Percentiles rank a stretch among this genome's conserved stretches.
These are phyloP conservation scores for Blastobotrys chiropterorum DNA, from an alignment of 805 yeast species.

Conservation along the genomic window DNA sequence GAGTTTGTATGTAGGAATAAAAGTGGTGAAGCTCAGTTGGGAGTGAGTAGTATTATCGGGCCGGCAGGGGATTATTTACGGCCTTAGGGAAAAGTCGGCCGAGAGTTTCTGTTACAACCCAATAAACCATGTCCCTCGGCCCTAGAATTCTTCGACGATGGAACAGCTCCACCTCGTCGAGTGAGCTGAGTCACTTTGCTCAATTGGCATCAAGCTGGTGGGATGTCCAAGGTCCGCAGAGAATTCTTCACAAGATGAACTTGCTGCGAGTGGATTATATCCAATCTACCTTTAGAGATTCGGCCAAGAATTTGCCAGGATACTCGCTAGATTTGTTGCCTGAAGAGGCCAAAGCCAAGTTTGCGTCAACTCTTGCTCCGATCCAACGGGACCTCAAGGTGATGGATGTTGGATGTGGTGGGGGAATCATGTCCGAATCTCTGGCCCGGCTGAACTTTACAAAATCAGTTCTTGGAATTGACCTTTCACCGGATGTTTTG, in stretches of 20 bases:
- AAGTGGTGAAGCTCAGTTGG: neutral
- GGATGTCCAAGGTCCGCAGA: conserved; percentile 89
- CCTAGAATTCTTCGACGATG: neutral
- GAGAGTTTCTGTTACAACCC: no score
- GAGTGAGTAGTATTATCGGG: no score
- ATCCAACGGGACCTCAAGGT: conserved; percentile 36
- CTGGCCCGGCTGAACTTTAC: conserved; percentile 67
- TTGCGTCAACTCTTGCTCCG: no score
- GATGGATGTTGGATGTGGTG: conserved; percentile 96
- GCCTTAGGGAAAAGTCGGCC: neutral
- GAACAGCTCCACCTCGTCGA: conserved; percentile 26
- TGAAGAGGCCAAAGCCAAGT: conserved; percentile 16
- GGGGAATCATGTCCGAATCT: conserved; percentile 88
- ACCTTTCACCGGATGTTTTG: conserved; percentile 76
- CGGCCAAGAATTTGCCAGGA: conserved; percentile 58
- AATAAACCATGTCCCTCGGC: neutral
- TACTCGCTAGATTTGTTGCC: conserved; percentile 68
- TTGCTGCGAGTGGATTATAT: conserved; percentile 83
- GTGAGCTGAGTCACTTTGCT: conserved; percentile 77
- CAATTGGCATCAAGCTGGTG: conserved; percentile 95
- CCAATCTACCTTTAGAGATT: conserved; percentile 50
- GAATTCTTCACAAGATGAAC: conserved; percentile 94
- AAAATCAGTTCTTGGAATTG: conserved; percentile 68
- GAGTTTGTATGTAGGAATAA: neutral
- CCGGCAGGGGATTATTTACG: neutral